Evolutionary conservation across 2,329 filamentous ascomycete species (phyloP).

Genomic region (Cladosporium sp.): DNA sequence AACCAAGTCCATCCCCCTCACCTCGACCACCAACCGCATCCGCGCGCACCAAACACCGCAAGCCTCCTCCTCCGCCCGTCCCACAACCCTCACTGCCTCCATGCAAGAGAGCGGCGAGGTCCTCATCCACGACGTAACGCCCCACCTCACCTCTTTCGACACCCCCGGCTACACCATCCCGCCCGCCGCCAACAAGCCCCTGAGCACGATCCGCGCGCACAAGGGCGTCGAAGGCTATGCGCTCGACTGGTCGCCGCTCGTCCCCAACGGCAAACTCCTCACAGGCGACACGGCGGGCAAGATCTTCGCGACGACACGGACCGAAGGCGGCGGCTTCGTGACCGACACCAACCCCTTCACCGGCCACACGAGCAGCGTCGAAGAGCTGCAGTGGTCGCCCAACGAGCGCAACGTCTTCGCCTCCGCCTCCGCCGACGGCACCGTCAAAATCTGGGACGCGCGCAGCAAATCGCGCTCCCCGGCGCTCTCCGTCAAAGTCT

Average conservation of each 20-base stretch:
- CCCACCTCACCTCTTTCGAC: constrained; percentile 84
- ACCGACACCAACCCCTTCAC: constrained; percentile 78
- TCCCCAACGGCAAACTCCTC: constrained; percentile 74
- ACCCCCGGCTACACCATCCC: constrained; percentile 75
- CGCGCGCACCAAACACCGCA: constrained; percentile 75
- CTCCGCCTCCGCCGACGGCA: constrained; percentile 88
- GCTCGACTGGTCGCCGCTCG: constrained; percentile 86
- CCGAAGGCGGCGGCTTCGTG: constrained; percentile 80
- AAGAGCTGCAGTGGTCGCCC: constrained; percentile 96
- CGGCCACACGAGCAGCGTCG: constrained; percentile 78
- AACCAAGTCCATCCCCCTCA: constrained; percentile 79
- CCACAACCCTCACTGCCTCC: constrained; percentile 77
- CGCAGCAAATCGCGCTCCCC: constrained; percentile 82
- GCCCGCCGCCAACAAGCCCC: constrained; percentile 77
- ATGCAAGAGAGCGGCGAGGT: constrained; percentile 89
- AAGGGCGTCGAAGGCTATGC: constrained; percentile 84
- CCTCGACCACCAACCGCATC: constrained; percentile 87
- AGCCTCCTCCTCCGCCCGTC: constrained; percentile 62
- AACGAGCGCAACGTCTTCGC: constrained; percentile 90
- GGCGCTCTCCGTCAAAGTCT: constrained; percentile 81
- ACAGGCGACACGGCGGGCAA: constrained; percentile 87
- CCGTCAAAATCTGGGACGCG: constrained; percentile 91
- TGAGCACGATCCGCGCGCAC: constrained; percentile 83
- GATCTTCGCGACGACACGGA: constrained; percentile 82
- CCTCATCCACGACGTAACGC: constrained; percentile 89